Base-by-base conservation (phyloP, 2,329 filamentous ascomycete genomes). In the Fusarium brevicatenulatum region DNA sequence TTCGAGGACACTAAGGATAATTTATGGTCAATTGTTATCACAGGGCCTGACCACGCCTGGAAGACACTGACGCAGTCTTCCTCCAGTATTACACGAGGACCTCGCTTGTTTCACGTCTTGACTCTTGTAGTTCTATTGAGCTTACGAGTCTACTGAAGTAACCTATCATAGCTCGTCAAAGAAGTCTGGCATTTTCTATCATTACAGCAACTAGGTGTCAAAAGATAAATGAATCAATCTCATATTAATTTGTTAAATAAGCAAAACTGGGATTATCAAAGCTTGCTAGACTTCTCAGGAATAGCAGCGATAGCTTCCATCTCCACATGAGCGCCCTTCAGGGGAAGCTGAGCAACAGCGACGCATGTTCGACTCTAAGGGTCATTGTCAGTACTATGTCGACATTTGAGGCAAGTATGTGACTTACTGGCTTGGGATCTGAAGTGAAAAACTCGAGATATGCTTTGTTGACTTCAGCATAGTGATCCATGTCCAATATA, bases 261-360 rank as follows among this genome's bases (percentile, higher is more conserved):
- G 19, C 10, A 21, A 21, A 39, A 21, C 10, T 19, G 6, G 18
- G 19, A 21, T 21, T 21, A 21, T 30, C 21, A 54, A 19, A 54
- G 23, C 18, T 60, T 60, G n/a, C 55, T 58, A 23, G 32, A 23
- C 19, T 9, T 55, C n/a, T 60, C 21, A 28, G 57, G 47, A 55
- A 60, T 55, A 34, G 47, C 57, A 28, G 47, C 57, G 19, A 60
- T 60, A 11, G 57, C 46, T 10, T 60, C 57, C 18, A 60, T 60
- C 13, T 60, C 57, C 7, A 60, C 57, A 34, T 60, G 57, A 7
- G 57, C 57, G 0, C 57, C 46, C 5, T 60, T 34, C 2, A 60
- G 13, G 2, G 57, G 57, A 18, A 60, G 42, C 8, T 60, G 47
- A 12, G 57, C 57, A 36, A 60, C 47, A 36, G 57, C 57, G 4